Conservation (phyloP, 176 grass and related monocot genomes). For the Phragmites australis region DNA sequence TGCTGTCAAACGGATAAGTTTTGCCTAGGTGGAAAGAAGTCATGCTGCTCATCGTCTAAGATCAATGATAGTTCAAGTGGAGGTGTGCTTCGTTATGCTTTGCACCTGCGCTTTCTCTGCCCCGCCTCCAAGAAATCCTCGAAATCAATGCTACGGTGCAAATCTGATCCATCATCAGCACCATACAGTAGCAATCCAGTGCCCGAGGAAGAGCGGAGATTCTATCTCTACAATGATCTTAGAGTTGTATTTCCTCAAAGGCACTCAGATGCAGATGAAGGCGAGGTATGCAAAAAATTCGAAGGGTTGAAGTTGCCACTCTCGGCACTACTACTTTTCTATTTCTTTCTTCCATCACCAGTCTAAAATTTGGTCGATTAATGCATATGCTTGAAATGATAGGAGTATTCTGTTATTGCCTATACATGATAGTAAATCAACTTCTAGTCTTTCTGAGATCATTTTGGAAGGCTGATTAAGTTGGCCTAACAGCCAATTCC, state of each 20-base stretch:
- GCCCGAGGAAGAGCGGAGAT: slow-evolving; percentile 53
- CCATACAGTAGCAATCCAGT: slow-evolving; percentile 32
- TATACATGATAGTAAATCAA: neutral
- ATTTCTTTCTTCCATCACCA: slow-evolving; percentile 16
- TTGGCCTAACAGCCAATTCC: neutral
- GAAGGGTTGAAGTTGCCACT: neutral
- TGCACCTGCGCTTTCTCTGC: slow-evolving; percentile 91
- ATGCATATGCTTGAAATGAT: neutral
- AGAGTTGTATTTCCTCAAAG: slow-evolving; percentile 96
- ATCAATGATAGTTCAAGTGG: slow-evolving; percentile 64
- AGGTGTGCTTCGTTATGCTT: slow-evolving; percentile 77
- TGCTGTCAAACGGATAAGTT: slow-evolving; percentile 39
- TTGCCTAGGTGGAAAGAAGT: slow-evolving; percentile 31
- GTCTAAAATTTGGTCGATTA: neutral
- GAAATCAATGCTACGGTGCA: slow-evolving; percentile 78
- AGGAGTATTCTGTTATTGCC: neutral
- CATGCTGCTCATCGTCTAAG: slow-evolving; percentile 53
- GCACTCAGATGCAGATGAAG: slow-evolving; percentile 93
- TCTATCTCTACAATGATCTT: slow-evolving; percentile 96
- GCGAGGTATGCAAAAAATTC: slow-evolving; percentile 60
- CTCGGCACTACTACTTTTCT: neutral
- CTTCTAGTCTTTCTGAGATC: neutral
- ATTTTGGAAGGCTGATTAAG: neutral
- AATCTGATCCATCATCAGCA: slow-evolving; percentile 60
- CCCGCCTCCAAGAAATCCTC: slow-evolving; percentile 57